Evolutionary conservation across 2,329 filamentous ascomycete species (phyloP).

Genomic region (Rutstroemia sp.): DNA sequence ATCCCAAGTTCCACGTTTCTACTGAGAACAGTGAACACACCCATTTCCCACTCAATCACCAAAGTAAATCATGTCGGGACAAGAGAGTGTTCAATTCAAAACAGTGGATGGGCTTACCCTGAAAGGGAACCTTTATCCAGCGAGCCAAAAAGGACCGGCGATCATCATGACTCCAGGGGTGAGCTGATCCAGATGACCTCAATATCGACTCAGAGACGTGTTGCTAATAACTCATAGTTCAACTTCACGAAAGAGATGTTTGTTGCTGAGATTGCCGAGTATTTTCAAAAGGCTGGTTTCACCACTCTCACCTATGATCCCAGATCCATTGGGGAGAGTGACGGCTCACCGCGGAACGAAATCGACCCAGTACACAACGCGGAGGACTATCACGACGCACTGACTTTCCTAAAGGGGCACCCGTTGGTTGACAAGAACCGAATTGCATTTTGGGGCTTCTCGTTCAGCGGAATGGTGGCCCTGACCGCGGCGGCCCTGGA

Average conservation of each 20-base stretch:
- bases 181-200: neutral
- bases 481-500: conserved; percentile 33
- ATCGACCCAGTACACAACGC: conserved; percentile 28
- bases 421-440: conserved; percentile 26
- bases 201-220: too few species aligned
- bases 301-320: conserved; percentile 32
- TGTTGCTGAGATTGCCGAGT: conserved; percentile 9
- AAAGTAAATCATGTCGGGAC: too few species aligned
- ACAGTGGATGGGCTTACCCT: conserved; percentile 35
- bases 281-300: conserved; percentile 24
- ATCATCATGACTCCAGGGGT: conserved; percentile 23
- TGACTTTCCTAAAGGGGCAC: conserved; percentile 29
- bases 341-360: conserved; percentile 27
- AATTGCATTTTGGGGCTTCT: conserved; percentile 33
- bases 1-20: too few species aligned
- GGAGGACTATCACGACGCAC: conserved; percentile 32
- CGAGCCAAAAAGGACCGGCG: conserved; percentile 14
- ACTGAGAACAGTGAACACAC: too few species aligned
- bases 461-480: conserved; percentile 32
- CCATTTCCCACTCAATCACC: too few species aligned
- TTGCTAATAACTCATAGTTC: conserved; percentile 8
- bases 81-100: conserved; percentile 32
- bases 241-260: conserved; percentile 16
- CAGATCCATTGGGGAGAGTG: conserved; percentile 28
- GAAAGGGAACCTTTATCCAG: conserved; percentile 32